Evolutionary conservation across 1,139 yeast species (phyloP), one percentile per base, ranked within the genome.

Genomic region (Taphrina communis): DNA sequence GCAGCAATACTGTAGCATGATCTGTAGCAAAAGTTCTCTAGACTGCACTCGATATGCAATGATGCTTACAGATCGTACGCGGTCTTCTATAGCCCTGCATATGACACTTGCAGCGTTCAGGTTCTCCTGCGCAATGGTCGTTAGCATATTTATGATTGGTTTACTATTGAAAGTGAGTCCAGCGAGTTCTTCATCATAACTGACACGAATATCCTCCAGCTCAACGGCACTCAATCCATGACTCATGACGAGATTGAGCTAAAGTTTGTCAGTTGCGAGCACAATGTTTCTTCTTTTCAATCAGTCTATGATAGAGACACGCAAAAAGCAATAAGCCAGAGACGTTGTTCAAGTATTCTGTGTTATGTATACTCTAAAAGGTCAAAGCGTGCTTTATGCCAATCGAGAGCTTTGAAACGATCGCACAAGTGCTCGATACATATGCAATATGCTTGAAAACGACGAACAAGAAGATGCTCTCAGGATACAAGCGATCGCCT

Each of bases 121-220:
- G 76, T 90, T 90, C 75, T 94, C 98, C 74, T 86, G 89, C 11
- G 99, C 98, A 69, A 92, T 85, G 62, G 85, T 83, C n/a, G 99
- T 94, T 74, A 93, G 83, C 65, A 86, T 88, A 66, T 89, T 88
- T 73, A 94, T 94, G 68, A 93, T 89, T 14, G 97, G 97, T 71
- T 93, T 84, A 7, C 97, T 90, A 78, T 92, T 93, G 80, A 89
- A 88, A 8, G 97, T 91, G 73, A 94, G 82, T 72, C 90, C 96
- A 58, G 84, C 83, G 68, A 94, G 80, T 48, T 90, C 86, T 72
- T 83, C 84, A 61, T 83, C 82, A 77, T 87, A 91, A 77, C 90
- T 95, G 71, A 82, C 83, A 42, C 85, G 86, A 71, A 86, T 79
- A 46, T 78, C 81, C 69, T 81, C 80, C 53, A 79, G 68, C 52